Conservation (phyloP, 1,139 yeast genomes). For the Suhomyces anneliseae region DNA sequence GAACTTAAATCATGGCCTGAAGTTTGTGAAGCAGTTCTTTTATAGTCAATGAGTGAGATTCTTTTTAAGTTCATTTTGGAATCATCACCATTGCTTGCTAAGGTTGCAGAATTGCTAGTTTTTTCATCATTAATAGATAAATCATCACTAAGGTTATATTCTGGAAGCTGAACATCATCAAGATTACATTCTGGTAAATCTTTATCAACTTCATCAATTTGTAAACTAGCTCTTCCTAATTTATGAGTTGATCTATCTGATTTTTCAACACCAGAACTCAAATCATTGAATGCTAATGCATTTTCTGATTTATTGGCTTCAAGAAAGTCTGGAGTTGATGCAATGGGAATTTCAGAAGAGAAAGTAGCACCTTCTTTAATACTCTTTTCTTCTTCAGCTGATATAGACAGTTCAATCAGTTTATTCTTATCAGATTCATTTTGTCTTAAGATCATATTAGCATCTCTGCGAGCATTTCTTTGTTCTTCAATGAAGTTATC, state of each 20-base stretch:
- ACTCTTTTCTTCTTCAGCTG: constrained; percentile 3
- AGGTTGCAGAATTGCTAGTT: constrained; percentile 10
- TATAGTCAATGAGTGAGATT: constrained; percentile 10
- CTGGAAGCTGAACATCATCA: constrained; percentile 13
- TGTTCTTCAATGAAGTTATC: constrained; percentile 9
- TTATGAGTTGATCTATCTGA: neutral
- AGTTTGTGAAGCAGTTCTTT: constrained; percentile 9
- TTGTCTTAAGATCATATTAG: constrained; percentile 3
- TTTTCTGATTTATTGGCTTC: neutral
- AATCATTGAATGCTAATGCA: neutral
- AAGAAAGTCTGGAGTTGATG: neutral
- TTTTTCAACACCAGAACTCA: neutral
- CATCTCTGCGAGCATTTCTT: constrained; percentile 6
- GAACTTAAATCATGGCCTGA: neutral
- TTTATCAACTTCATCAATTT: constrained; percentile 8
- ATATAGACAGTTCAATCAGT: constrained; percentile 3
- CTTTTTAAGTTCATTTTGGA: constrained; percentile 11
- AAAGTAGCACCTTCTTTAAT: constrained; percentile 6
- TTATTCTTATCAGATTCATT: constrained; percentile 7
- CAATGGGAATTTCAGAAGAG: constrained; percentile 2
- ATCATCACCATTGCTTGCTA: constrained; percentile 9
- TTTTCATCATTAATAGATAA: constrained; percentile 10
- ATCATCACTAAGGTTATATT: constrained; percentile 2
- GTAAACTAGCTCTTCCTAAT: neutral
- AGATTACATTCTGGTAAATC: constrained; percentile 18